Evolutionary conservation across 1,284 basidiomycete genomes (phyloP), one percentile per base, ranked within the genome.

Genomic region (Austroboletus olivaceoglutinosus): DNA sequence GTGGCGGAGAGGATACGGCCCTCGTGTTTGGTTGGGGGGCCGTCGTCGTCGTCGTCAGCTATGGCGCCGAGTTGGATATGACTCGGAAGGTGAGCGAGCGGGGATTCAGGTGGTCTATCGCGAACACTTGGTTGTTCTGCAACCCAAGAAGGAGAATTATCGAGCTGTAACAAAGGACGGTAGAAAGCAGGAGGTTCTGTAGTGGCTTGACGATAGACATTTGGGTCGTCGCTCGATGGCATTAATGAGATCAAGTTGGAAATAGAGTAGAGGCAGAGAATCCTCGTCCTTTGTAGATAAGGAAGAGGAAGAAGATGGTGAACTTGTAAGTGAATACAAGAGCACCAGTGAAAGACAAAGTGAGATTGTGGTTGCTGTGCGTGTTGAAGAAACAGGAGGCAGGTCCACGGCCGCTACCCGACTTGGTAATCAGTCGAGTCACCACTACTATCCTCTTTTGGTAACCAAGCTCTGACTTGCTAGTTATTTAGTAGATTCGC

Each of bases 271-370:
- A 2, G 31, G 2, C 50, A 51, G 25, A 45, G 15, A 34, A 27
- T 55, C 51, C 50, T 54, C 44, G 56, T 65, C 46, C 56, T 50
- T 60, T 39, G 50, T 52, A 57, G 49, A 55, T 55, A 53, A 63
- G 39, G 45, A 19, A 52, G 51, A 40, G 42, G 39, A 41, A 31
- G 31, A 39, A 18, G 40, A 39, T 37, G 51, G 58, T 45, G 64
- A 22, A 55, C 64, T 67, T 67, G 64, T 69, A 67, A 67, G 51
- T 52, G 48, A 67, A 67, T 67, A 47, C 68, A 67, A 67, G 67
- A 57, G 33, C 65, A 61, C 59, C 58, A 40, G 25, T 21, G 42
- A 37, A 4, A 13, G 23, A 22, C 34, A 18, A 36, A 37, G 56
- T 45, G 39, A 43, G 47, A 47, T 21, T 27, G 25, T 60, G 3